phyloP scores from a whole-genome alignment of 768 basidiomycete genomes.

The Phanerochaete carnosa region DNA sequence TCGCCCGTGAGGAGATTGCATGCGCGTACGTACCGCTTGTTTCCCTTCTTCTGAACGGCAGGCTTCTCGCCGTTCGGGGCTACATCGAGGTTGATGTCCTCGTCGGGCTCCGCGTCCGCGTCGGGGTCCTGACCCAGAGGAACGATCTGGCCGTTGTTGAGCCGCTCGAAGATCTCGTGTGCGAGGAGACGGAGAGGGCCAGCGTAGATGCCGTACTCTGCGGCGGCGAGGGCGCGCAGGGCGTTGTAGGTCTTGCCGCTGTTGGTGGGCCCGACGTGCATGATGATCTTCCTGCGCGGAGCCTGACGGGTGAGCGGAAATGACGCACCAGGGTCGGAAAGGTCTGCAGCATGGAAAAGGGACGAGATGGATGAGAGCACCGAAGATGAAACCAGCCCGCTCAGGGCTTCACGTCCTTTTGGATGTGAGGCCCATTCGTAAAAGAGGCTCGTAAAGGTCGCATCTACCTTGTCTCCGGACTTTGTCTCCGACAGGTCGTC shows the following conservation, averaged over 20 bases:
- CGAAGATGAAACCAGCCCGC: slow-evolving; percentile 23
- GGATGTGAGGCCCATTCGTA: slow-evolving; percentile 52
- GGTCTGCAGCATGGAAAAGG: slow-evolving; percentile 37
- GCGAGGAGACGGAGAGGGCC: slow-evolving; percentile 92
- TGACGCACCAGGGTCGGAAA: slow-evolving; percentile 45
- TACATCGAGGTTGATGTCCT: slow-evolving; percentile 33
- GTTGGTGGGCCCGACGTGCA: slow-evolving; percentile 98
- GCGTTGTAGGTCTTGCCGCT: slow-evolving; percentile 97
- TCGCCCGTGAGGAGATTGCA: slow-evolving; percentile 95
- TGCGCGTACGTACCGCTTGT: slow-evolving; percentile 46
- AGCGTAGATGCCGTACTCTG: slow-evolving; percentile 75
- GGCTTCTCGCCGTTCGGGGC: slow-evolving; percentile 7
- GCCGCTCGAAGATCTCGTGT: slow-evolving; percentile 88
- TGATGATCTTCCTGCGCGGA: slow-evolving; percentile 69
- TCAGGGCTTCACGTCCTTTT: slow-evolving; percentile 19
- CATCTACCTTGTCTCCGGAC: slow-evolving; percentile 35
- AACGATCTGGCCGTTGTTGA: slow-evolving; percentile 87
- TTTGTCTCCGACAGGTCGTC: slow-evolving; percentile 29
- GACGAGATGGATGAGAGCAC: slow-evolving; percentile 37
- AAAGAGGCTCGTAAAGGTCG: slow-evolving; percentile 50
- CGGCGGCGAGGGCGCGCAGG: slow-evolving; percentile 79
- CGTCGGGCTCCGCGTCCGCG: slow-evolving; percentile 32
- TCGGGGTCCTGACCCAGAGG: slow-evolving; percentile 59
- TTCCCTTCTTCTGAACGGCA: slow-evolving; percentile 31
- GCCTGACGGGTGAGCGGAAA: slow-evolving; percentile 52